A percentile compares a stretch with the other conserved stretches of the same genome.
These are phyloP conservation scores for Elsinoe australis DNA, from an alignment of 2,329 filamentous ascomycete genomes.

Conservation along the genomic window DNA sequence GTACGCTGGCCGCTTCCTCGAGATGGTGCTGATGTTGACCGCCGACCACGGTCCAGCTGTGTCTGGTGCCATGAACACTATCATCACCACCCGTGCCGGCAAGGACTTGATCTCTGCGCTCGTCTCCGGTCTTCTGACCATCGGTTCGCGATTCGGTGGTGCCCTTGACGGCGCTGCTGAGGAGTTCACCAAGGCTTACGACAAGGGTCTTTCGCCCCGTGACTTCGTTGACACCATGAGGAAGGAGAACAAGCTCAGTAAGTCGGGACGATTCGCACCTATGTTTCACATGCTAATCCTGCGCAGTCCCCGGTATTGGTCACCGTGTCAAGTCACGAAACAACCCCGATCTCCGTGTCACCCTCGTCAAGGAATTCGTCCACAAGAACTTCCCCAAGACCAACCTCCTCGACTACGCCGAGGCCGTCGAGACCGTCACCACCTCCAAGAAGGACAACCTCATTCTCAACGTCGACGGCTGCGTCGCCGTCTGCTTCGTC, in stretches of 20 bases:
- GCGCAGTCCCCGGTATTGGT: slow-evolving; percentile 80
- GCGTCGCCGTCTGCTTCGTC: slow-evolving; percentile 97
- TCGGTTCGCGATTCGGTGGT: slow-evolving; percentile 96
- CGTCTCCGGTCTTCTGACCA: slow-evolving; percentile 93
- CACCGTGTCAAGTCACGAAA: slow-evolving; percentile 99
- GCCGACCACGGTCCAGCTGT: slow-evolving; percentile 98
- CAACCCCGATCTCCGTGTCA: slow-evolving; percentile 98
- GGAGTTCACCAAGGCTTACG: slow-evolving; percentile 96
- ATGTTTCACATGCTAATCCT: slow-evolving; percentile 26
- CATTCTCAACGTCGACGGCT: slow-evolving; percentile 97
- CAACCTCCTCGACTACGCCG: slow-evolving; percentile 97
- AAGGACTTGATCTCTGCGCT: slow-evolving; percentile 96
- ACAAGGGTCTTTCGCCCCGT: slow-evolving; percentile 95
- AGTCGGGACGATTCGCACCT: slow-evolving; percentile 28
- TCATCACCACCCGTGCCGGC: slow-evolving; percentile 97
- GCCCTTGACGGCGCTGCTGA: slow-evolving; percentile 94
- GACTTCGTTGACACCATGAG: slow-evolving; percentile 99
- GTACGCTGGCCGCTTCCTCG: slow-evolving; percentile 97
- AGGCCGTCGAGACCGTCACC: slow-evolving; percentile 95
- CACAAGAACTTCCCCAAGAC: slow-evolving; percentile 93
- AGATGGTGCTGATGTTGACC: slow-evolving; percentile 99
- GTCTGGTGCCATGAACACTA: slow-evolving; percentile 99
- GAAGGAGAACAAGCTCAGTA: slow-evolving; percentile 98
- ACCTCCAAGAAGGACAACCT: slow-evolving; percentile 99
- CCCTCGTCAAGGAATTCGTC: slow-evolving; percentile 98